A percentile compares a stretch with the other conserved stretches of the same genome.
Conservation (phyloP, 1,139 yeast species). For the Zygosaccharomyces pseudobailii region DNA sequence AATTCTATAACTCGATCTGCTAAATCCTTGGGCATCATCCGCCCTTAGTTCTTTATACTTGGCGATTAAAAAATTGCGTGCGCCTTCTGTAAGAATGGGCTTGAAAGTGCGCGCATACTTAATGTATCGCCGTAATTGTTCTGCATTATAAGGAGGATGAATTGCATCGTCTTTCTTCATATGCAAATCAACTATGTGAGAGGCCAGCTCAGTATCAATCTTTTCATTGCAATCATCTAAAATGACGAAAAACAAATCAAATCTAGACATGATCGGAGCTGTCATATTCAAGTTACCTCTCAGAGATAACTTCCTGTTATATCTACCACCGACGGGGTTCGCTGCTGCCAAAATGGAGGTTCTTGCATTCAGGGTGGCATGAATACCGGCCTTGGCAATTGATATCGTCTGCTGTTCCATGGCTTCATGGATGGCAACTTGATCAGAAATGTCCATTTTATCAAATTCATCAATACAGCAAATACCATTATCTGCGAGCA, state of each 20-base stretch:
- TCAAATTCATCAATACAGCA: constrained; percentile 99
- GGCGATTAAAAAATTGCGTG: constrained; percentile 71
- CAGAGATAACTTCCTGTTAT: constrained; percentile 78
- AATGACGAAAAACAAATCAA: constrained; percentile 90
- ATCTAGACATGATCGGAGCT: constrained; percentile 99
- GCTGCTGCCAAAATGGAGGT: constrained; percentile 97
- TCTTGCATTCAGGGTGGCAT: constrained; percentile 93
- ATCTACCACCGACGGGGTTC: constrained; percentile 93
- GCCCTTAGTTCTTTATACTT: constrained; percentile 83
- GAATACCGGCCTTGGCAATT: constrained; percentile 97
- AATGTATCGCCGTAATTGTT: constrained; percentile 83
- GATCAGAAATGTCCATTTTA: constrained; percentile 93
- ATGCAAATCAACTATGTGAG: constrained; percentile 89
- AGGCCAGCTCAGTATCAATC: constrained; percentile 83
- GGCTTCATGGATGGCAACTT: constrained; percentile 98
- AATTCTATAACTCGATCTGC: constrained; percentile 78
- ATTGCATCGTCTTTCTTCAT: constrained; percentile 90
- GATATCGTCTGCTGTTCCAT: constrained; percentile 99
- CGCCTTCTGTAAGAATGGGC: constrained; percentile 80
- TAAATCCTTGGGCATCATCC: constrained; percentile 86
- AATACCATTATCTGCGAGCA: constrained; percentile 98
- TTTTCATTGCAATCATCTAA: constrained; percentile 92
- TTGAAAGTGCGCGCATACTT: constrained; percentile 90
- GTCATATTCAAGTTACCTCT: constrained; percentile 91
- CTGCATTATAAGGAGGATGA: constrained; percentile 83